These are phyloP conservation scores for Penicillium fimorum DNA, from an alignment of 495 filamentous ascomycete genomes.

Conservation along the genomic window DNA sequence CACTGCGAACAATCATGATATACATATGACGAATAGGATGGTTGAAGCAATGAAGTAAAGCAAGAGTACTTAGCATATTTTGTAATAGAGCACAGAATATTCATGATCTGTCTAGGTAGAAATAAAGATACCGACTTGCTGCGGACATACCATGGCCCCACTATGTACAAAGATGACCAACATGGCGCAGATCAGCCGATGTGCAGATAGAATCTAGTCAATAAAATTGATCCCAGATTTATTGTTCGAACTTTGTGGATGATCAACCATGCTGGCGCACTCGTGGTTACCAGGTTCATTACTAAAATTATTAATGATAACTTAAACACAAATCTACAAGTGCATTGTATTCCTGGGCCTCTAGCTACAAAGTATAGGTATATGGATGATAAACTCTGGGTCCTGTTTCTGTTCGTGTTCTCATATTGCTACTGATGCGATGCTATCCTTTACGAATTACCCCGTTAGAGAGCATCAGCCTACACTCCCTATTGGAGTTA, in stretches of 20 bases:
- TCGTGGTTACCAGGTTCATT: not conserved
- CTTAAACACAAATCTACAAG: not conserved
- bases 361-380: not conserved
- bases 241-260: not conserved
- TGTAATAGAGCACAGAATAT: not conserved
- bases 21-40: not conserved
- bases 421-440: not conserved
- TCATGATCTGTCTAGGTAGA: not conserved
- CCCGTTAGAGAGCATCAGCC: not conserved
- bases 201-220: not conserved
- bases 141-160: not conserved
- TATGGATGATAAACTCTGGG: not conserved
- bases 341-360: not conserved
- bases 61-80: not conserved
- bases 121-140: not conserved
- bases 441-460: not conserved
- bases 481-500: not conserved
- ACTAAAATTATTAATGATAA: not conserved
- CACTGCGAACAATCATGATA: not conserved
- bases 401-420: not conserved
- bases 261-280: not conserved
- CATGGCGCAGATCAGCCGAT: constrained; percentile 2
- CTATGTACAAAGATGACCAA: not conserved
- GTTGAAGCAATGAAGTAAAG: not conserved
- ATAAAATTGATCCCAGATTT: not conserved